Percentiles rank a stretch among this genome's conserved stretches.
phyloP scores from a whole-genome alignment of 148 eudicot species.

The Fagopyrum esculentum region DNA sequence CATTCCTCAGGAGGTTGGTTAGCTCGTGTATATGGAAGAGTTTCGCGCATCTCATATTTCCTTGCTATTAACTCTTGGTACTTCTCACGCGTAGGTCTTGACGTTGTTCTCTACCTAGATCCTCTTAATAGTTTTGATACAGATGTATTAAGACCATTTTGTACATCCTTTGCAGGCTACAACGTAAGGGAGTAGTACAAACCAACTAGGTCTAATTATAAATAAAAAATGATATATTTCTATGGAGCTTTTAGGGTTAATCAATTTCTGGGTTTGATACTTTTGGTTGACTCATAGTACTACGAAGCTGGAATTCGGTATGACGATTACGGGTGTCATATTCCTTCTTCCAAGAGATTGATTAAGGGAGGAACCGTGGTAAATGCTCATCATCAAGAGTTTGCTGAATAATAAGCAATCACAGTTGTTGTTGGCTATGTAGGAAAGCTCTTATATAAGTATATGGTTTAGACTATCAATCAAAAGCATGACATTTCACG shows the following conservation, averaged over 20 bases:
- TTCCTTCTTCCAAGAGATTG: slow-evolving; percentile 53
- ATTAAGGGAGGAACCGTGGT: slow-evolving; percentile 94
- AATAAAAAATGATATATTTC: background rate
- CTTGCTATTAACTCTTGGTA: slow-evolving; percentile 73
- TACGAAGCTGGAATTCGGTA: slow-evolving; percentile 58
- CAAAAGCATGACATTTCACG: background rate
- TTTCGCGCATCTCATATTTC: slow-evolving; percentile 58
- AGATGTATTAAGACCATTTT: background rate
- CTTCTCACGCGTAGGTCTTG: slow-evolving; percentile 65
- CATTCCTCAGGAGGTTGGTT: slow-evolving; percentile 99
- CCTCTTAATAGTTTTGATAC: background rate
- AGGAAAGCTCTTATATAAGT: background rate
- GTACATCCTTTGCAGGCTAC: slow-evolving; percentile 34
- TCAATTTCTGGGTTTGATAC: background rate
- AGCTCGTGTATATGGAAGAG: slow-evolving; percentile 91
- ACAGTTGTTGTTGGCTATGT: background rate
- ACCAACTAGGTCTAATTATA: background rate
- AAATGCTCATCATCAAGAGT: slow-evolving; percentile 74
- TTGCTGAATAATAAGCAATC: slow-evolving; percentile 40
- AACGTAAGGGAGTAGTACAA: slow-evolving; percentile 55
- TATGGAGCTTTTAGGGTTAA: background rate
- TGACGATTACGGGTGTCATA: slow-evolving; percentile 48
- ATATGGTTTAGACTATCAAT: background rate
- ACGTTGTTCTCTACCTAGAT: background rate
- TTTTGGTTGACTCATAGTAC: slow-evolving; percentile 32